phyloP scores from a whole-genome alignment of 75 land plant species.

The Selaginella moellendorffii region DNA sequence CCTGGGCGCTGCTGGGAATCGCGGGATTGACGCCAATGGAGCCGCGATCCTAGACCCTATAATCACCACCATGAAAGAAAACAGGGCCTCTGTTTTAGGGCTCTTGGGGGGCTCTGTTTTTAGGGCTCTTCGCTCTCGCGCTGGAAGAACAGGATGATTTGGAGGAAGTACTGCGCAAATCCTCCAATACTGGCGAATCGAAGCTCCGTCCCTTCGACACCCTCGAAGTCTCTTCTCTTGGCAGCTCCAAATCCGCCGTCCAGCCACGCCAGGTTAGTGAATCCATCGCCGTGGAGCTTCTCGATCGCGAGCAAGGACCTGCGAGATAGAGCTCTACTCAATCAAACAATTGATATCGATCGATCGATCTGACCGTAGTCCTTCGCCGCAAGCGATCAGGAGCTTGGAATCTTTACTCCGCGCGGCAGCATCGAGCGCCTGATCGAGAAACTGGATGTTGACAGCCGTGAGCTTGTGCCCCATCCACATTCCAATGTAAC shows the following conservation, averaged over 20 bases:
- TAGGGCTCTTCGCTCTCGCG: no score
- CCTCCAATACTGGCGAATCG: slow-evolving; percentile 80
- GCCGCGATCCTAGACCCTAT: no score
- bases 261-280: slow-evolving; percentile 60
- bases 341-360: neutral
- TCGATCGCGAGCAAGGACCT: slow-evolving; percentile 62
- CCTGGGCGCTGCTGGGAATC: no score
- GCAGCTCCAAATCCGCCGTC: slow-evolving; percentile 57
- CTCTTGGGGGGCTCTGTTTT: no score
- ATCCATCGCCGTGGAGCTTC: slow-evolving; percentile 43
- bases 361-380: slow-evolving; percentile 37
- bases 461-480: slow-evolving; percentile 55
- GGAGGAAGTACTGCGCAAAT: slow-evolving; percentile 45
- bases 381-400: slow-evolving; percentile 78
- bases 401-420: slow-evolving; percentile 43
- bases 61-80: no score
- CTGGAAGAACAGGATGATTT: slow-evolving; percentile 33
- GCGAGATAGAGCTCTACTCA: neutral
- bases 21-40: no score
- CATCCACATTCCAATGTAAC: slow-evolving; percentile 77
- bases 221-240: slow-evolving; percentile 33
- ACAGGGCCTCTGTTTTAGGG: no score
- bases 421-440: slow-evolving; percentile 27
- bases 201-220: slow-evolving; percentile 48
- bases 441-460: slow-evolving; percentile 31